These are phyloP conservation scores for Hypoxylon trugodes DNA, from an alignment of 495 filamentous ascomycete genomes.

Conservation along the genomic window DNA sequence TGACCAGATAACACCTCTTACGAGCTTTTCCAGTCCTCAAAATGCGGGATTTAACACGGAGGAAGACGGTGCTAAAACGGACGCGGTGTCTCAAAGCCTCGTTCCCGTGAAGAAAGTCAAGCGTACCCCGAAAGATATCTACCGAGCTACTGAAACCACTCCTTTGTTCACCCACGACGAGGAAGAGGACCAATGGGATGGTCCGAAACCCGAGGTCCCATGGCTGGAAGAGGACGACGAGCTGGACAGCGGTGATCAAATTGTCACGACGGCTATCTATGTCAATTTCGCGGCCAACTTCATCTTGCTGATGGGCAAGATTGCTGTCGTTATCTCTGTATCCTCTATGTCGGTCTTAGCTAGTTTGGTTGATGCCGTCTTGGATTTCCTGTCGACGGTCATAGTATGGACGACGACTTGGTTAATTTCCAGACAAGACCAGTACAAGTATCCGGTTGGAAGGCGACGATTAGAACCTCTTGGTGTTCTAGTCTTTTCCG, in stretches of 20 bases:
- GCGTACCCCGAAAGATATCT: slow-evolving; percentile 82
- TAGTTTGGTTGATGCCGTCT: slow-evolving; percentile 84
- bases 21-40: slow-evolving; percentile 21
- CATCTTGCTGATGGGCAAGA: slow-evolving; percentile 79
- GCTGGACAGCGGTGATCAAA: slow-evolving; percentile 68
- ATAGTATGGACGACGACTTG: slow-evolving; percentile 87
- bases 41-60: slow-evolving; percentile 25
- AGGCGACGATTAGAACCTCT: slow-evolving; percentile 76
- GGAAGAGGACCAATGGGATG: slow-evolving; percentile 40
- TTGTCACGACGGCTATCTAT: slow-evolving; percentile 83
- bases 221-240: slow-evolving; percentile 63
- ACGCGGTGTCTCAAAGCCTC: background rate
- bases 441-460: slow-evolving; percentile 84
- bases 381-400: slow-evolving; percentile 86
- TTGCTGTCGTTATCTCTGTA: slow-evolving; percentile 78
- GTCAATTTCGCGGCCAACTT: slow-evolving; percentile 87
- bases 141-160: slow-evolving; percentile 75
- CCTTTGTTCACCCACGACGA: slow-evolving; percentile 65
- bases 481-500: slow-evolving; percentile 81
- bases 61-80: slow-evolving; percentile 39
- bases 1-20: slow-evolving; percentile 8
- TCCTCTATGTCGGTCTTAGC: slow-evolving; percentile 89
- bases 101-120: slow-evolving; percentile 60
- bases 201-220: slow-evolving; percentile 57
- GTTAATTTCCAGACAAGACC: slow-evolving; percentile 77